Percentiles rank a stretch among this genome's conserved stretches.
These are phyloP conservation scores for Monilinia aucupariae DNA, from an alignment of 2,329 filamentous ascomycete genomes.

Conservation along the genomic window DNA sequence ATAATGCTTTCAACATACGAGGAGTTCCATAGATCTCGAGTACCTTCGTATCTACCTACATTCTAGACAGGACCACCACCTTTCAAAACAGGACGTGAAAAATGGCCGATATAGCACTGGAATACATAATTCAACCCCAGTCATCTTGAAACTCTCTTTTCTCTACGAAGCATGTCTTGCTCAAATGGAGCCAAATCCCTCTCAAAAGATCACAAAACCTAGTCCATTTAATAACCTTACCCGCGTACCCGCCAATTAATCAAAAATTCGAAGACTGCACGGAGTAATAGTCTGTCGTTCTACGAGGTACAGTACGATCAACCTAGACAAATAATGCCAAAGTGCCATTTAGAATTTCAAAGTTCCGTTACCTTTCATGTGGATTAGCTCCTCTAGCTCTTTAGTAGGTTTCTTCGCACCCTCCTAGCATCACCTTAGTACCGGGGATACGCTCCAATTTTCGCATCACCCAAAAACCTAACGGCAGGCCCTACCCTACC, in stretches of 20 bases:
- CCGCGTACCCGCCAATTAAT: constrained; percentile 10
- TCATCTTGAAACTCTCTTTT: constrained; percentile 14
- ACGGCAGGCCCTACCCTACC: constrained; percentile 2
- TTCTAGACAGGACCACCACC: not conserved
- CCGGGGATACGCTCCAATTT: not conserved
- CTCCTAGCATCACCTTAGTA: not conserved
- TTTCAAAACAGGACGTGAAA: not conserved
- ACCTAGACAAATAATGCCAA: not conserved
- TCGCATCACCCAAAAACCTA: constrained; percentile 1
- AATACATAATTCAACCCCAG: constrained; percentile 3
- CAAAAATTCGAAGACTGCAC: constrained; percentile 3
- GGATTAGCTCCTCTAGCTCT: not conserved
- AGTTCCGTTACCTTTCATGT: not conserved
- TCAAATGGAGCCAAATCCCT: not conserved
- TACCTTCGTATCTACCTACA: not conserved
- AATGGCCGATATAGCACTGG: not conserved
- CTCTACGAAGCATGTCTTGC: not conserved
- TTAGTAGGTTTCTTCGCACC: not conserved
- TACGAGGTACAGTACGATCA: not conserved
- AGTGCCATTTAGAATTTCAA: not conserved
- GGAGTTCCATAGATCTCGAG: not conserved
- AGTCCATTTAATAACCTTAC: constrained; percentile 3
- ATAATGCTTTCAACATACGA: not conserved
- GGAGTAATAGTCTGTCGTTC: not conserved
- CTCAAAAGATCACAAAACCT: not conserved